These are phyloP conservation scores for Naganishia liquefaciens DNA, from an alignment of 1,284 basidiomycete species.

Conservation along the genomic window DNA sequence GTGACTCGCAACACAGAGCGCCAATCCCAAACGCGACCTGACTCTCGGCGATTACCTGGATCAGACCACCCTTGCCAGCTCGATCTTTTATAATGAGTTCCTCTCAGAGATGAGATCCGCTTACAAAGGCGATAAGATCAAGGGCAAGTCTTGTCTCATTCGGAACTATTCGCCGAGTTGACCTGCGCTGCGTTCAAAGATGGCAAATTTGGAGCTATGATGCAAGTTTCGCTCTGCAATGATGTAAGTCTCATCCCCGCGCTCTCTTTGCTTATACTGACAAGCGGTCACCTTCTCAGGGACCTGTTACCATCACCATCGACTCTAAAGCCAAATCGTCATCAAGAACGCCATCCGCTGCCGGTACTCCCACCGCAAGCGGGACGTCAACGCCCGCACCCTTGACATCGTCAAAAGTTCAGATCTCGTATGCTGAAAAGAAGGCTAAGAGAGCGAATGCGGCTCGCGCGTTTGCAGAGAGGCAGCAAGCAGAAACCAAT, in stretches of 20 bases:
- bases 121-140: constrained; percentile 72
- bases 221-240: constrained; percentile 80
- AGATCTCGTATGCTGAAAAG: constrained; percentile 9
- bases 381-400: constrained; percentile 17
- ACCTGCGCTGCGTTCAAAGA: constrained; percentile 57
- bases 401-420: neutral
- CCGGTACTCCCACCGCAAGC: constrained; percentile 35
- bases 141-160: constrained; percentile 54
- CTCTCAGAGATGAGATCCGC: constrained; percentile 64
- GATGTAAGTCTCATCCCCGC: constrained; percentile 61
- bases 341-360: constrained; percentile 41
- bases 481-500: neutral
- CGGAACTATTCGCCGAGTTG: constrained; percentile 12
- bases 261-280: constrained; percentile 21
- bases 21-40: neutral
- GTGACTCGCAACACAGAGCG: constrained; percentile 39
- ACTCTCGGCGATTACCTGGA: neutral
- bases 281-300: constrained; percentile 55
- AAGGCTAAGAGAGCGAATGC: constrained; percentile 24
- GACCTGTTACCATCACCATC: constrained; percentile 77
- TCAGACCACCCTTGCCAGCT: constrained; percentile 61
- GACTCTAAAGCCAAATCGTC: constrained; percentile 54
- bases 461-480: constrained; percentile 7
- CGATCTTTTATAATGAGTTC: constrained; percentile 70
- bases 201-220: constrained; percentile 91